Evolutionary conservation across 164 flowering plant genomes (phyloP).

Genomic region (Stephania yunnanensis): DNA sequence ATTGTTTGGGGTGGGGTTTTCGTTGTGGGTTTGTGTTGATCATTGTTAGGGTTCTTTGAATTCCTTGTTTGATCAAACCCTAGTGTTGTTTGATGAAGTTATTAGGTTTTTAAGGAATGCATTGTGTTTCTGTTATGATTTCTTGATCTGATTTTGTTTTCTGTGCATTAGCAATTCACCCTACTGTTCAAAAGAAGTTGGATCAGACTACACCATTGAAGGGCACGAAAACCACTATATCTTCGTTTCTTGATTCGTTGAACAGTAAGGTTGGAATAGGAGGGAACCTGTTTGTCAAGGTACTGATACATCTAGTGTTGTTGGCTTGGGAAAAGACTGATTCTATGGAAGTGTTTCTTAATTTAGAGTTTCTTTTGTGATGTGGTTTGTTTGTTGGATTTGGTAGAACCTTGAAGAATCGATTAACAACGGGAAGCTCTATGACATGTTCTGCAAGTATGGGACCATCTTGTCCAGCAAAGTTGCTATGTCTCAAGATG

Average conservation of each 20-base stretch:
- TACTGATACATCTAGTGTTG: no score
- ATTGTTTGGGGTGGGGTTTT: no score
- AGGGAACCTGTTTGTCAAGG: slow-evolving; percentile 86
- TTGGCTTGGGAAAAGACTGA: no score
- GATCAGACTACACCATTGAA: slow-evolving; percentile 41
- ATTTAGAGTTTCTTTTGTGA: no score
- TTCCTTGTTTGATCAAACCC: no score
- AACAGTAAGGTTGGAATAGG: slow-evolving; percentile 65
- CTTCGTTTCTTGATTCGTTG: slow-evolving; percentile 58
- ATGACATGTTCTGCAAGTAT: slow-evolving; percentile 49
- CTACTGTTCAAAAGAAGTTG: slow-evolving; percentile 36
- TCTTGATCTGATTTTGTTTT: not conserved
- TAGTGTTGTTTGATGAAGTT: no score
- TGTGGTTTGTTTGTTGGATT: slow-evolving; percentile 5
- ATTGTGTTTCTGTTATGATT: no score
- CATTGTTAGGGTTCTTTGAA: no score
- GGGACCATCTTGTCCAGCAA: slow-evolving; percentile 73
- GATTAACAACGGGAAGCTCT: slow-evolving; percentile 42
- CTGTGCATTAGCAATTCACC: slow-evolving; percentile 37
- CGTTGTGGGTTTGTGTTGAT: no score
- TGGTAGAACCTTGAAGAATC: slow-evolving; percentile 58
- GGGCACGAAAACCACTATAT: slow-evolving; percentile 58
- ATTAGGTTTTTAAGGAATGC: no score
- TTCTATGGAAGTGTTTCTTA: no score
- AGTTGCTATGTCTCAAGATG: slow-evolving; percentile 58